These are phyloP conservation scores for Pichia kudriavzevii DNA, from an alignment of 1,139 yeast species.

Conservation along the genomic window DNA sequence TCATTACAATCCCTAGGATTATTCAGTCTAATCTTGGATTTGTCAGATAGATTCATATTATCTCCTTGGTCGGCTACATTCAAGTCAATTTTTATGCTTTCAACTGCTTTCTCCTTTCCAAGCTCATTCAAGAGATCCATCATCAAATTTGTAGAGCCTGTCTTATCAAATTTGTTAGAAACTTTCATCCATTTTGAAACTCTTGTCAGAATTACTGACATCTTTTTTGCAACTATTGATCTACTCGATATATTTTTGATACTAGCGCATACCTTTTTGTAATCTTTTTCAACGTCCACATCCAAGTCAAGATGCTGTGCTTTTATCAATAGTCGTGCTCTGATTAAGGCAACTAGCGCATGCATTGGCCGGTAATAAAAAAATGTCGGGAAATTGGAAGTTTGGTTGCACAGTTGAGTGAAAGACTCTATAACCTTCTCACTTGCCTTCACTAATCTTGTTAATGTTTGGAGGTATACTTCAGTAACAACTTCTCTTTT, in stretches of 20 bases:
- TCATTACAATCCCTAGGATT: constrained; percentile 23
- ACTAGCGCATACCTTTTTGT: constrained; percentile 27
- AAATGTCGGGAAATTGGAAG: constrained; percentile 43
- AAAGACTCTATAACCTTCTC: constrained; percentile 41
- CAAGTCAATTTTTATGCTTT: constrained; percentile 34
- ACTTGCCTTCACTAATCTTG: constrained; percentile 36
- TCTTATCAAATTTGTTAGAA: constrained; percentile 31
- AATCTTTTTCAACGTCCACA: constrained; percentile 34
- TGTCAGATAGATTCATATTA: constrained; percentile 18
- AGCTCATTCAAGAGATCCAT: constrained; percentile 37
- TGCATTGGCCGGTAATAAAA: constrained; percentile 51
- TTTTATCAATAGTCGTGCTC: constrained; percentile 38
- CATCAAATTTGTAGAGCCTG: constrained; percentile 33
- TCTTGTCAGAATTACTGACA: constrained; percentile 37
- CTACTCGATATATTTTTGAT: constrained; percentile 24
- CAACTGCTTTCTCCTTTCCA: constrained; percentile 41
- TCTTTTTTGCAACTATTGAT: constrained; percentile 36
- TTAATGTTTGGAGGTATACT: constrained; percentile 33
- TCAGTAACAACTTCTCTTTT: constrained; percentile 25
- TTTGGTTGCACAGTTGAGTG: constrained; percentile 33
- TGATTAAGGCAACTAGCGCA: constrained; percentile 41
- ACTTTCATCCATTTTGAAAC: constrained; percentile 44
- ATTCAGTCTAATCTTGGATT: constrained; percentile 23
- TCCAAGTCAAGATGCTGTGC: constrained; percentile 31
- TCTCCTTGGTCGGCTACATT: constrained; percentile 17